These are phyloP conservation scores for Grosmannia serpens DNA, from an alignment of 2,329 filamentous ascomycete species.

Conservation along the genomic window DNA sequence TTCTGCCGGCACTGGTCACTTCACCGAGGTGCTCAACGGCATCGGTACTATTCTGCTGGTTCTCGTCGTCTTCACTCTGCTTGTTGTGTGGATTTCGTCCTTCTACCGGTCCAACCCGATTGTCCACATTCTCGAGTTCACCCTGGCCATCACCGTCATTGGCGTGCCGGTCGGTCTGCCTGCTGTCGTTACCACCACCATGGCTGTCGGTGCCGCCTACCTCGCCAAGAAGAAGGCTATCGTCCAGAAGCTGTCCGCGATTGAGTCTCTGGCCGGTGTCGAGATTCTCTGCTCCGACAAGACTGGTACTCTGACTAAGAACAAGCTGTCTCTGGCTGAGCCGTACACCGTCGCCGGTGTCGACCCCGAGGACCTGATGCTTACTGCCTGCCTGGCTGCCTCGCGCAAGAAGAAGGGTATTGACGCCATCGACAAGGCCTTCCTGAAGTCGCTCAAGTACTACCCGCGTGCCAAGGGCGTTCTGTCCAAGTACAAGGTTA, in stretches of 20 bases:
- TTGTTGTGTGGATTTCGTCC: slow-evolving; percentile 74
- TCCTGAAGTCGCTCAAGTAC: slow-evolving; percentile 72
- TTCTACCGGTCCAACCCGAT: slow-evolving; percentile 83
- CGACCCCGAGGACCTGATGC: slow-evolving; percentile 79
- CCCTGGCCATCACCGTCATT: slow-evolving; percentile 79
- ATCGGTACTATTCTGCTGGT: slow-evolving; percentile 74
- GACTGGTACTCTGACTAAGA: slow-evolving; percentile 87
- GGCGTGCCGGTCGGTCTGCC: slow-evolving; percentile 90
- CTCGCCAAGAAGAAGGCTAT: slow-evolving; percentile 88
- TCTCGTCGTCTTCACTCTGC: slow-evolving; percentile 67
- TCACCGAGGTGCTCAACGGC: slow-evolving; percentile 80
- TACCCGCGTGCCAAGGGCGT: slow-evolving; percentile 75
- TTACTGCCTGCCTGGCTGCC: slow-evolving; percentile 80
- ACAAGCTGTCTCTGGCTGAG: slow-evolving; percentile 80
- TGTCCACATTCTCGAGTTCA: slow-evolving; percentile 70
- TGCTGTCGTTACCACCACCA: slow-evolving; percentile 86
- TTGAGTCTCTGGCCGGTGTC: slow-evolving; percentile 84
- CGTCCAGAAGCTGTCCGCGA: slow-evolving; percentile 84
- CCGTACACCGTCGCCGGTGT: slow-evolving; percentile 75
- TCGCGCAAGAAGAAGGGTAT: slow-evolving; percentile 94
- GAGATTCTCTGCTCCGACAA: slow-evolving; percentile 93
- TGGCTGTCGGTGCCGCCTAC: slow-evolving; percentile 87
- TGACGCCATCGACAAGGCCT: slow-evolving; percentile 89
- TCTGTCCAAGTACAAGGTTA: slow-evolving; percentile 71
- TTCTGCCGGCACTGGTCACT: slow-evolving; percentile 65